phyloP scores from a whole-genome alignment of 805 yeast genomes.

The Yamadazyma laniorum region DNA sequence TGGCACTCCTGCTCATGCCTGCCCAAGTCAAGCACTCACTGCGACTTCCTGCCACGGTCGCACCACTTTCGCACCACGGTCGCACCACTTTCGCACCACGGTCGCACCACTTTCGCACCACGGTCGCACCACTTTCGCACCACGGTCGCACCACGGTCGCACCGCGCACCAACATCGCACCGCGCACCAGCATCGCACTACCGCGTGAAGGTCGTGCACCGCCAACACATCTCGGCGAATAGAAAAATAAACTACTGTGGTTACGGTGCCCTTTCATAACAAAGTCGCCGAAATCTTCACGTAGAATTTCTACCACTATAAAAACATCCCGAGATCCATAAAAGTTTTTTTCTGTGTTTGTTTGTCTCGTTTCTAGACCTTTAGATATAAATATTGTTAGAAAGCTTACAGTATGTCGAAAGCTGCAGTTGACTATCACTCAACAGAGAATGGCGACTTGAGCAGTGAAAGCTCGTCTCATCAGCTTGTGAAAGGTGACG shows the following conservation, averaged over 20 bases:
- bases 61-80: too few relatives aligned
- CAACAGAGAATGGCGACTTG: slow-evolving; percentile 5
- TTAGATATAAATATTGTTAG: neutral
- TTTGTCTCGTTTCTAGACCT: neutral
- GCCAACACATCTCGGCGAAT: slow-evolving; percentile 5
- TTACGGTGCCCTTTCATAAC: slow-evolving; percentile 2
- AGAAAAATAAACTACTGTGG: neutral
- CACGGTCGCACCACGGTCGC: too few relatives aligned
- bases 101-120: too few relatives aligned
- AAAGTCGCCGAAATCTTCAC: slow-evolving; percentile 6
- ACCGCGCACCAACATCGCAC: too few relatives aligned
- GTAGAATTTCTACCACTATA: slow-evolving; percentile 1
- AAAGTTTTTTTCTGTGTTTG: neutral
- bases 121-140: too few relatives aligned
- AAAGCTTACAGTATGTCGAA: slow-evolving; percentile 4
- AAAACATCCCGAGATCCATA: slow-evolving; percentile 4
- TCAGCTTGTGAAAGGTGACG: neutral
- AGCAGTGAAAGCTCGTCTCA: slow-evolving; percentile 6
- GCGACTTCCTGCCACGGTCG: too few relatives aligned
- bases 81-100: too few relatives aligned
- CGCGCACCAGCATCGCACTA: too few relatives aligned
- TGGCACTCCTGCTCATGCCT: too few relatives aligned
- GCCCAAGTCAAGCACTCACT: too few relatives aligned
- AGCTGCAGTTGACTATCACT: slow-evolving; percentile 1
- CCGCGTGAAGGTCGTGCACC: neutral